These are phyloP conservation scores for Candida sojae DNA, from an alignment of 1,139 yeast species.

Conservation along the genomic window DNA sequence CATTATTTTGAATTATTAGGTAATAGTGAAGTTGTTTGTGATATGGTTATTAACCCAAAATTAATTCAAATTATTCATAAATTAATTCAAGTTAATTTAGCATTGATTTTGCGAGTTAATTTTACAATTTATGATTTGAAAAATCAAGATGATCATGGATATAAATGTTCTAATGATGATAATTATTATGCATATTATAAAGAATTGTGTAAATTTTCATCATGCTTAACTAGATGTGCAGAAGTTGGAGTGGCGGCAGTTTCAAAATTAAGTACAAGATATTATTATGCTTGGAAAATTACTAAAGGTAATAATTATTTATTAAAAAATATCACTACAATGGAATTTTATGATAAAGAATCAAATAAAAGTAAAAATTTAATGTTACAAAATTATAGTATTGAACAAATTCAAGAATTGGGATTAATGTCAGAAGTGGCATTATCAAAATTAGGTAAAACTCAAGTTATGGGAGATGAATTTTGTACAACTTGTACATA, in stretches of 20 bases:
- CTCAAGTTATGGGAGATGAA: slow-evolving; percentile 12
- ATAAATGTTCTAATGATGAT: slow-evolving; percentile 18
- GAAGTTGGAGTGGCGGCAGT: slow-evolving; percentile 38
- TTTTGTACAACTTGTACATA: slow-evolving; percentile 14
- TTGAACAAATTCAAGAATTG: slow-evolving; percentile 30
- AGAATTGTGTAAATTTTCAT: slow-evolving; percentile 29
- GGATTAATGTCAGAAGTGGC: slow-evolving; percentile 28
- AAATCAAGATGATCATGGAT: slow-evolving; percentile 19
- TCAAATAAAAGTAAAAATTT: slow-evolving; percentile 14
- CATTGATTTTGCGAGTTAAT: slow-evolving; percentile 33
- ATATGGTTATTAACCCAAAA: slow-evolving; percentile 43
- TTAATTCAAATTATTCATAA: slow-evolving; percentile 42
- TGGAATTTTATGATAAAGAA: slow-evolving; percentile 31
- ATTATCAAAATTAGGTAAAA: slow-evolving; percentile 22
- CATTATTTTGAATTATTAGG: slow-evolving; percentile 36
- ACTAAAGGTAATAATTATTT: slow-evolving; percentile 43
- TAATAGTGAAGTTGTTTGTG: slow-evolving; percentile 33
- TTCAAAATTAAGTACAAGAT: slow-evolving; percentile 42
- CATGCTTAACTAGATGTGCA: slow-evolving; percentile 34
- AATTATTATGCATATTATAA: slow-evolving; percentile 21
- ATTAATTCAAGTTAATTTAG: slow-evolving; percentile 33
- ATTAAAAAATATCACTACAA: slow-evolving; percentile 27
- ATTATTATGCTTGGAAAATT: slow-evolving; percentile 55
- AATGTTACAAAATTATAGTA: slow-evolving; percentile 16
- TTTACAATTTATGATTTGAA: slow-evolving; percentile 21